Conservation (phyloP, 495 filamentous ascomycete genomes). For the Neurospora tetrasperma region DNA sequence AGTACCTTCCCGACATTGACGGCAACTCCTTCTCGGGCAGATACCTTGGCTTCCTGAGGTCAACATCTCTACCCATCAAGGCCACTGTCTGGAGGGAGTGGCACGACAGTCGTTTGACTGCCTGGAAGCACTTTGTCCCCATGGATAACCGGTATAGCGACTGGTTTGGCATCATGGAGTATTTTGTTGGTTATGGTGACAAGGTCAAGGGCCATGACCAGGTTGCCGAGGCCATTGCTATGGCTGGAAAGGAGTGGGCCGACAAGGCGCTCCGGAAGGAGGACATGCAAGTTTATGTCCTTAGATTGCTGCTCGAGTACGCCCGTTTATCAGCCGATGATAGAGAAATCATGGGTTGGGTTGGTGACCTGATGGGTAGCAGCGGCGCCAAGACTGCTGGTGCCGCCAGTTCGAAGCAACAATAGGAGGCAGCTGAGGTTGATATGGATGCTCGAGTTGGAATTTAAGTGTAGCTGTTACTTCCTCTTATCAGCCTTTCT, state of each 20-base stretch:
- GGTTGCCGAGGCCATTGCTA: slow-evolving; percentile 51
- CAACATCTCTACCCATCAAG: slow-evolving; percentile 56
- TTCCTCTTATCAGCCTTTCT: background rate
- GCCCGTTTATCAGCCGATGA: slow-evolving; percentile 55
- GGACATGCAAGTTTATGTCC: slow-evolving; percentile 64
- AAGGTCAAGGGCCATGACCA: slow-evolving; percentile 4
- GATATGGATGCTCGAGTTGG: background rate
- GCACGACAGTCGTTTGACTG: slow-evolving; percentile 59
- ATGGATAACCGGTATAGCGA: slow-evolving; percentile 77
- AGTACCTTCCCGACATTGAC: slow-evolving; percentile 58
- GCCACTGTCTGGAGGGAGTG: slow-evolving; percentile 66
- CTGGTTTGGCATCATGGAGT: slow-evolving; percentile 67
- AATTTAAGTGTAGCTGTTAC: background rate
- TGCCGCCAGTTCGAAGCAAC: background rate
- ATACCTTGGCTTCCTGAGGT: slow-evolving; percentile 57
- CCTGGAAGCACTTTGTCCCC: slow-evolving; percentile 72
- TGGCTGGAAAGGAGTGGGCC: slow-evolving; percentile 55
- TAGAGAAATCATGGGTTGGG: slow-evolving; percentile 56
- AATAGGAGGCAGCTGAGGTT: background rate
- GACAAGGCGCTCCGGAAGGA: slow-evolving; percentile 56
- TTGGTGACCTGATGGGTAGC: slow-evolving; percentile 30
- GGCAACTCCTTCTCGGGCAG: slow-evolving; percentile 64
- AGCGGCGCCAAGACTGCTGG: background rate
- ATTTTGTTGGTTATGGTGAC: slow-evolving; percentile 54
- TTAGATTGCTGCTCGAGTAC: slow-evolving; percentile 61